Evolutionary conservation across 352 stramenopile species (phyloP), one percentile per base, ranked within the genome.

Genomic region (Sclerospora graminicola): DNA sequence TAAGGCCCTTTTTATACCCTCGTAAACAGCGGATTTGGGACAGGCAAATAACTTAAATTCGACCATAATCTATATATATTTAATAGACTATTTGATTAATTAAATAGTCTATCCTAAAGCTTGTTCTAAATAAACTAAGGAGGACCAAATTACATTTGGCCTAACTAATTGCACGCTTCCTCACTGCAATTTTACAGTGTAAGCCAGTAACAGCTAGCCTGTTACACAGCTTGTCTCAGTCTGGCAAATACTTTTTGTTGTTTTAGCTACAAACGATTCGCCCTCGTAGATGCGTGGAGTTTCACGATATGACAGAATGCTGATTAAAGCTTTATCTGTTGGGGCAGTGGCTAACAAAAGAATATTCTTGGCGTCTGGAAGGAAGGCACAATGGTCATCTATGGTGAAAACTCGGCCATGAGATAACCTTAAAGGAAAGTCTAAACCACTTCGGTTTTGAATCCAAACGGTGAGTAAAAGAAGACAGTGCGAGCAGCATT

Each of bases 381-480:
- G 91, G 51, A 78, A 91, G 8, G 35, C 15, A 11, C 72, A 72
- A 45, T 93, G 82, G 21, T 87, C 48, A 36, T 91, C 77, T 11
- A 74, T 48, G 13, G 77, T 64, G 39, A 63, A 87, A 9, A 73
- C 34, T 7, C 63, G 60, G 23, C 74, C 77, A 40, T 82, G 75
- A 16, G 64, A 50, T 11, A 89, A 15, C 26, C 80, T 84, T 44
- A 85, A 75, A 2, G 55, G 53, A 29, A 91, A 51, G 23, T 93
- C 82, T 8, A 93, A 60, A 6, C 82, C 82, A 44, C 63, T 82
- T 24, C 75, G 72, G 48, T 93, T 93, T 45, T 89, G 79, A 48
- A 93, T 83, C 82, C 82, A 93, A 83, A 93, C 4, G 78, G 82
- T 8, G 60, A 66, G 35, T 69, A 89, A 14, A 93, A 48, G 32